Percentiles rank a stretch among this genome's conserved stretches.
Evolutionary conservation across 2,329 filamentous ascomycete genomes (phyloP).

Genomic region (Diplodia intermedia): DNA sequence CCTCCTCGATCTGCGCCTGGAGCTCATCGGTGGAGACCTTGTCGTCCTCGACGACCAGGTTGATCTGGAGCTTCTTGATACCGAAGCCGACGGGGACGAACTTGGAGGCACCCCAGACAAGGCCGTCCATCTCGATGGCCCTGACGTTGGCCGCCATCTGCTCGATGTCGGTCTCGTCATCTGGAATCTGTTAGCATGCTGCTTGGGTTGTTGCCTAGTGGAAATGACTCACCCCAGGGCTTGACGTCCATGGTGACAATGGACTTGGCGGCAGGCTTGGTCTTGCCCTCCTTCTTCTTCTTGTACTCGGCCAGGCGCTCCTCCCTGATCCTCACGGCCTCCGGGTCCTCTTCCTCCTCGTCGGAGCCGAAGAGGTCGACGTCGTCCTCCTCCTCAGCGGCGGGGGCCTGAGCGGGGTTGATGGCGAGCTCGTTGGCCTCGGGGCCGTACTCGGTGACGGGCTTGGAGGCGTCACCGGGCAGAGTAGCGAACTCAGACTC

Average conservation of each 20-base stretch:
- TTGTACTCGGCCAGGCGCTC: conserved; percentile 91
- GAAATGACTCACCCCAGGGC: conserved; percentile 84
- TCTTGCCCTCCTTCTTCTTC: conserved; percentile 95
- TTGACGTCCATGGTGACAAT: conserved; percentile 96
- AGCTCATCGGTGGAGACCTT: conserved; percentile 90
- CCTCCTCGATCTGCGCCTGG: conserved; percentile 81
- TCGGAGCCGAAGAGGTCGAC: conserved; percentile 94
- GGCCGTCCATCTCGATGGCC: conserved; percentile 86
- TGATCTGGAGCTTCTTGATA: conserved; percentile 99
- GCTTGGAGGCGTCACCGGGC: conserved; percentile 87
- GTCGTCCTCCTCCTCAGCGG: conserved; percentile 66
- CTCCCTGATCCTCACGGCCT: conserved; percentile 83
- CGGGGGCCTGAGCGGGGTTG: conserved; percentile 85
- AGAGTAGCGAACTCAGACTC: conserved; percentile 91
- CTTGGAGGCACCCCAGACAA: conserved; percentile 94
- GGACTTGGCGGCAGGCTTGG: conserved; percentile 93
- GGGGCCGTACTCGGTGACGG: conserved; percentile 89
- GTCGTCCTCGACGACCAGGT: conserved; percentile 95
- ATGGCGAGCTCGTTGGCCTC: conserved; percentile 77
- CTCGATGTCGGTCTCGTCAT: conserved; percentile 93
- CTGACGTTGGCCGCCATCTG: conserved; percentile 82
- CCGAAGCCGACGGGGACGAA: conserved; percentile 91
- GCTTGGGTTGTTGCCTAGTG: not conserved
- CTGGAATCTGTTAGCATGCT: conserved; percentile 51
- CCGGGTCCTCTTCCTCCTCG: conserved; percentile 91